phyloP scores from a whole-genome alignment of 352 stramenopile species.

The Phytophthora pseudosyringae region DNA sequence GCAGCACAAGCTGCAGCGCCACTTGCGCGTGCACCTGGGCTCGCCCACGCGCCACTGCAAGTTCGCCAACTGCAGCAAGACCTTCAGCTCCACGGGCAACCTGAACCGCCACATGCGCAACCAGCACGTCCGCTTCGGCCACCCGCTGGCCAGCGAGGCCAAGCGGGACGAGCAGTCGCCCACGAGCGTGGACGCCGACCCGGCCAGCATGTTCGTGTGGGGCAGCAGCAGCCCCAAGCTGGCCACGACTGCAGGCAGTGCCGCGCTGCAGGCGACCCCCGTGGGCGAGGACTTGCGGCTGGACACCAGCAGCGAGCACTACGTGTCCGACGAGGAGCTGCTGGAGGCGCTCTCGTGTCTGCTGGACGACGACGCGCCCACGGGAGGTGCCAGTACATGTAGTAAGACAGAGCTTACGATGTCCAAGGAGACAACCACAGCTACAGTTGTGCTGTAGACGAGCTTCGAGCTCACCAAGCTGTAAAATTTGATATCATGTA shows the following conservation, averaged over 20 bases:
- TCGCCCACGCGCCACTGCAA: slow-evolving; percentile 45
- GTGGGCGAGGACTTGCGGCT: slow-evolving; percentile 24
- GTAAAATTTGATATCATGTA: not conserved
- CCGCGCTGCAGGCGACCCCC: slow-evolving; percentile 4
- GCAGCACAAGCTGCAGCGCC: slow-evolving; percentile 54
- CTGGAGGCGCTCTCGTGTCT: slow-evolving; percentile 48
- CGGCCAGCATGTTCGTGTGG: slow-evolving; percentile 11
- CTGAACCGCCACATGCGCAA: slow-evolving; percentile 67
- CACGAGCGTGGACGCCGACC: slow-evolving; percentile 29
- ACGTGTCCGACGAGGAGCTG: slow-evolving; percentile 38
- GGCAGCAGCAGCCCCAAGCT: slow-evolving; percentile 1
- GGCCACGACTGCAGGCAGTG: not conserved
- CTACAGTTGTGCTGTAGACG: not conserved
- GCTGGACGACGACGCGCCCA: slow-evolving; percentile 39
- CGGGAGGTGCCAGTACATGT: not conserved
- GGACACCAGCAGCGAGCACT: slow-evolving; percentile 21
- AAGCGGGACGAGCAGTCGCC: slow-evolving; percentile 22
- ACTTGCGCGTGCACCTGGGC: slow-evolving; percentile 56
- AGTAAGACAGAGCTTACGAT: too few relatives aligned
- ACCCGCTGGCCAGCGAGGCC: slow-evolving; percentile 24
- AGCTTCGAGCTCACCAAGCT: slow-evolving; percentile 4
- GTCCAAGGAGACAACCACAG: not conserved
- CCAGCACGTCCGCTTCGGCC: slow-evolving; percentile 47
- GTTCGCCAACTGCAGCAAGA: slow-evolving; percentile 57
- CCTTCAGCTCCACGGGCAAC: slow-evolving; percentile 70